phyloP scores from a whole-genome alignment of 1,139 yeast genomes.

The Chernovozyma sophiae-reginae region DNA sequence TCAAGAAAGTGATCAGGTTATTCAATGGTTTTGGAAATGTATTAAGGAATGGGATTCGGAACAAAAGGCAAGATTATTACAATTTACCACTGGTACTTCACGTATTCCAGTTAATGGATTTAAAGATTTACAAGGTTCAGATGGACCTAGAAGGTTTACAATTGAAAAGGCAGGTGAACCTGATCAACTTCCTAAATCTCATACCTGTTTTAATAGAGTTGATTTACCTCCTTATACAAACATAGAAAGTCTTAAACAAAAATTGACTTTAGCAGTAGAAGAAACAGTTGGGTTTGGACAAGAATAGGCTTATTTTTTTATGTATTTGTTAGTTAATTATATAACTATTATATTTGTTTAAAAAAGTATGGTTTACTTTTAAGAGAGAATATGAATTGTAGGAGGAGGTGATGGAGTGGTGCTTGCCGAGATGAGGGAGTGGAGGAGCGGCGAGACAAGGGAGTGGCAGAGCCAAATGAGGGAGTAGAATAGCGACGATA shows the following conservation, averaged over 20 bases:
- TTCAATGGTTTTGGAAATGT: slow-evolving; percentile 98
- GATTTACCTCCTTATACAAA: slow-evolving; percentile 83
- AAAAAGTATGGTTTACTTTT: slow-evolving; percentile 1
- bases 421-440: too few species aligned
- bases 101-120: slow-evolving; percentile 98
- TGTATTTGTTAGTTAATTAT: neutral
- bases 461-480: too few species aligned
- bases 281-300: slow-evolving; percentile 97
- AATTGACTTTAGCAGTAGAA: slow-evolving; percentile 82
- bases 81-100: slow-evolving; percentile 97
- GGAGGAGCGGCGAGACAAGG: too few species aligned
- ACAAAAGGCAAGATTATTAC: slow-evolving; percentile 90
- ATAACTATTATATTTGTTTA: neutral
- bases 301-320: slow-evolving; percentile 46
- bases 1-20: slow-evolving; percentile 92
- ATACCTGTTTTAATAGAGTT: slow-evolving; percentile 91
- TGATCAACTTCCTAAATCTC: slow-evolving; percentile 91
- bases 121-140: slow-evolving; percentile 96
- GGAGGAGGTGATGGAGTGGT: too few species aligned
- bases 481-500: too few species aligned
- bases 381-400: too few species aligned
- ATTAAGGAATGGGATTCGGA: slow-evolving; percentile 93
- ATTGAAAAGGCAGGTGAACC: slow-evolving; percentile 97
- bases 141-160: slow-evolving; percentile 97
- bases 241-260: slow-evolving; percentile 72